A percentile compares a stretch with the other conserved stretches of the same genome.
Evolutionary conservation across 2,329 filamentous ascomycete species (phyloP).

Genomic region (Diaporthe longicolla): DNA sequence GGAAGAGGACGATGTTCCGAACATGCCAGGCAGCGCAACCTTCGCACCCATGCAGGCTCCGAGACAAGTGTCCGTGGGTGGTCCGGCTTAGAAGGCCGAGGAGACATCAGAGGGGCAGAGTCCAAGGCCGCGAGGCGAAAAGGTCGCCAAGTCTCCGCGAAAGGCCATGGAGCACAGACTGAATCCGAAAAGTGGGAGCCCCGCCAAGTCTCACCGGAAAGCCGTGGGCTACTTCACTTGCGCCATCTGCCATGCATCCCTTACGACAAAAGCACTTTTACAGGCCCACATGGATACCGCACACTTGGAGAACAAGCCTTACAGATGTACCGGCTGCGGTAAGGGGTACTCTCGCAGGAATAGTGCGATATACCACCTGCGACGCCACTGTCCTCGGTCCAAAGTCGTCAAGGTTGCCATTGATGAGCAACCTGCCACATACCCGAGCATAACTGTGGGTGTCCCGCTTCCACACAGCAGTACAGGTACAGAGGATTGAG

Average conservation of each 20-base stretch:
- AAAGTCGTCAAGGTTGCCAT: not conserved
- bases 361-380: not conserved
- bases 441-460: conserved; percentile 15
- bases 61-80: conserved; percentile 41
- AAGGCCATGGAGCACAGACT: not conserved
- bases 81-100: conserved; percentile 33
- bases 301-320: conserved; percentile 16
- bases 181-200: not conserved
- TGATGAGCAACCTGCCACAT: conserved; percentile 4
- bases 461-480: not conserved
- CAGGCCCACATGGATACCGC: conserved; percentile 4
- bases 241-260: not conserved
- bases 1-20: conserved; percentile 58
- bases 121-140: not conserved
- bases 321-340: conserved; percentile 20
- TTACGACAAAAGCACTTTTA: not conserved
- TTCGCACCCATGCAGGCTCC: conserved; percentile 40
- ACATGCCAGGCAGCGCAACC: conserved; percentile 38
- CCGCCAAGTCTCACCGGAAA: not conserved
- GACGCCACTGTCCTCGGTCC: not conserved
- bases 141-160: not conserved
- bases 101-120: conserved; percentile 2
- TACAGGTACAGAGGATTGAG: not conserved
- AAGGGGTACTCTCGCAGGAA: not conserved
- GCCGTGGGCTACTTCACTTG: not conserved